A percentile compares a stretch with the other conserved stretches of the same genome.
Evolutionary conservation across 768 basidiomycete genomes (phyloP).

Genomic region (Coprinopsis strossmayeri): DNA sequence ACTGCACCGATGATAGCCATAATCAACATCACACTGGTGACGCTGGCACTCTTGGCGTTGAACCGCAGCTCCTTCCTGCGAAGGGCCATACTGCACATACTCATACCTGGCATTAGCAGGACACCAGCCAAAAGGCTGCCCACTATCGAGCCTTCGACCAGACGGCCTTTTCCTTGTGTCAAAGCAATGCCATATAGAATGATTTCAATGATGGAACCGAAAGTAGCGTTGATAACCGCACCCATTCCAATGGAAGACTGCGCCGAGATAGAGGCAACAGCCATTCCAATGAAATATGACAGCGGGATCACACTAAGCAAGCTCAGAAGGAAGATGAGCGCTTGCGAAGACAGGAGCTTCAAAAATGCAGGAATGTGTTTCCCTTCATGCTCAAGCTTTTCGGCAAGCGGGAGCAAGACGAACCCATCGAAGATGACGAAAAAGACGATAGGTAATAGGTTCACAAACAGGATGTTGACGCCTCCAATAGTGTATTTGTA

Average conservation of each 20-base stretch:
- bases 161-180: constrained; percentile 82
- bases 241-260: constrained; percentile 99
- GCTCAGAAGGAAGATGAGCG: constrained; percentile 76
- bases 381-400: constrained; percentile 47
- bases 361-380: constrained; percentile 61
- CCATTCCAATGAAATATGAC: constrained; percentile 99
- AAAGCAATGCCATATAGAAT: constrained; percentile 88
- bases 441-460: constrained; percentile 88
- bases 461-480: constrained; percentile 97
- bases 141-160: constrained; percentile 96
- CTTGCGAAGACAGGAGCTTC: constrained; percentile 61
- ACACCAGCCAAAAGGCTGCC: constrained; percentile 94
- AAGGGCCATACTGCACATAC: constrained; percentile 90
- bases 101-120: constrained; percentile 92
- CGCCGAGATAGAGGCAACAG: constrained; percentile 97
- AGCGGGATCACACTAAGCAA: constrained; percentile 92
- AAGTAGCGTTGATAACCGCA: constrained; percentile 98
- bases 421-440: constrained; percentile 94
- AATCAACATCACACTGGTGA: constrained; percentile 98
- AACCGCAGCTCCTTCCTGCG: constrained; percentile 93
- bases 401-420: constrained; percentile 66
- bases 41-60: constrained; percentile 98
- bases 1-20: constrained; percentile 98
- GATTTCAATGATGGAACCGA: constrained; percentile 98
- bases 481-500: constrained; percentile 99